Conservation (phyloP, 1,284 basidiomycete genomes). For the Sphagnurus paluster region DNA sequence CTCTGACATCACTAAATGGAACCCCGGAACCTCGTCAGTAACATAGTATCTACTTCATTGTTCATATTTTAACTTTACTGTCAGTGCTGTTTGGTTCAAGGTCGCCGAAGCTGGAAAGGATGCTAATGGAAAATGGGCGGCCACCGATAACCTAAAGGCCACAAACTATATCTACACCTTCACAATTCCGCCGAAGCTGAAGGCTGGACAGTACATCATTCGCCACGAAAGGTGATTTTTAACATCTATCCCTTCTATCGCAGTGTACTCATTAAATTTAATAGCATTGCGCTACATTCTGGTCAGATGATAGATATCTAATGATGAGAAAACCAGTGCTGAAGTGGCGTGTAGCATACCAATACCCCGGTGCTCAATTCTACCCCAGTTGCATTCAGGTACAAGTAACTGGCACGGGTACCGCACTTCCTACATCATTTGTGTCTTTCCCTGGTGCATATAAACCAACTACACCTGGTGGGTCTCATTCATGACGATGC, state of each 20-base stretch:
- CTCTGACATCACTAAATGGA: conserved; percentile 45
- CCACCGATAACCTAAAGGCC: conserved; percentile 36
- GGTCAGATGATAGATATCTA: not conserved
- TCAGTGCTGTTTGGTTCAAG: conserved; percentile 44
- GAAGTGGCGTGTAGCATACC: conserved; percentile 8
- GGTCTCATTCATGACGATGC: not conserved
- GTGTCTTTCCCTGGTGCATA: conserved; percentile 58
- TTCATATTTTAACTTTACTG: not conserved
- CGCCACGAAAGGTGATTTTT: conserved; percentile 13
- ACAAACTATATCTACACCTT: conserved; percentile 38
- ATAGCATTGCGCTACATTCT: conserved; percentile 16
- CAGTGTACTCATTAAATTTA: not conserved
- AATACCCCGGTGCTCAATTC: conserved; percentile 41
- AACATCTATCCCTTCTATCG: not conserved
- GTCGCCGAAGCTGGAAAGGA: conserved; percentile 39
- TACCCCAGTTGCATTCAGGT: conserved; percentile 55
- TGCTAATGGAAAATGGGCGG: conserved; percentile 32
- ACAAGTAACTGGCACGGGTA: conserved; percentile 50
- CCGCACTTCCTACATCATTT: conserved; percentile 44
- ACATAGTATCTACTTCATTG: not conserved
- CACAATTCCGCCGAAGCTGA: conserved; percentile 36
- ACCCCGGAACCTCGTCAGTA: conserved; percentile 39
- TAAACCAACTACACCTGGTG: conserved; percentile 42
- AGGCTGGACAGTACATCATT: conserved; percentile 28
- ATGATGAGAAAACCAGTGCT: not conserved